A percentile compares a stretch with the other conserved stretches of the same genome.
Conservation (phyloP, 148 eudicot species). For the Tetragonia tetragonoides region DNA sequence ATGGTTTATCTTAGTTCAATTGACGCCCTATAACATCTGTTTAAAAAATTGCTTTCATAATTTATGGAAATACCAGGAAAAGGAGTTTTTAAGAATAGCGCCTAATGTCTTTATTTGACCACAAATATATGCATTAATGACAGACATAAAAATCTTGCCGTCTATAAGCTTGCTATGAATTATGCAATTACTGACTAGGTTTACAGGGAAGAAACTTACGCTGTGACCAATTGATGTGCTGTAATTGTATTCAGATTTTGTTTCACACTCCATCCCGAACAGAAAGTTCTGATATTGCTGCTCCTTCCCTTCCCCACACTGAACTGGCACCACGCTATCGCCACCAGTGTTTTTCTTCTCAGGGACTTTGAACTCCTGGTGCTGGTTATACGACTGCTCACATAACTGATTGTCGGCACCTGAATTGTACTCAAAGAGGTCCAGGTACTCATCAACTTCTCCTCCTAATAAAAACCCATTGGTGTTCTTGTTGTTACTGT, state of each 20-base stretch:
- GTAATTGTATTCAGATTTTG: constrained; percentile 45
- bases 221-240: constrained; percentile 49
- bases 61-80: background rate
- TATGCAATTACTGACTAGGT: background rate
- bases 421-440: constrained; percentile 55
- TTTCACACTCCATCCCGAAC: constrained; percentile 53
- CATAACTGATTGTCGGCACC: constrained; percentile 40
- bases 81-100: background rate
- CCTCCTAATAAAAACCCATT: constrained; percentile 48
- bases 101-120: background rate
- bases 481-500: constrained; percentile 20
- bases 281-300: constrained; percentile 39
- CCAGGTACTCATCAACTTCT: constrained; percentile 65
- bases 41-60: background rate
- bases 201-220: constrained; percentile 46
- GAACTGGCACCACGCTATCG: constrained; percentile 70
- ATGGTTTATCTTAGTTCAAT: background rate
- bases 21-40: background rate
- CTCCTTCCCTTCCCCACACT: constrained; percentile 34
- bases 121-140: background rate
- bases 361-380: constrained; percentile 39
- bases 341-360: constrained; percentile 37
- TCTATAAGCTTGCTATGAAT: background rate
- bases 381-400: constrained; percentile 35
- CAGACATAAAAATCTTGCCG: background rate